phyloP scores from a whole-genome alignment of 352 stramenopile species.

The Achlya hypogyna region DNA sequence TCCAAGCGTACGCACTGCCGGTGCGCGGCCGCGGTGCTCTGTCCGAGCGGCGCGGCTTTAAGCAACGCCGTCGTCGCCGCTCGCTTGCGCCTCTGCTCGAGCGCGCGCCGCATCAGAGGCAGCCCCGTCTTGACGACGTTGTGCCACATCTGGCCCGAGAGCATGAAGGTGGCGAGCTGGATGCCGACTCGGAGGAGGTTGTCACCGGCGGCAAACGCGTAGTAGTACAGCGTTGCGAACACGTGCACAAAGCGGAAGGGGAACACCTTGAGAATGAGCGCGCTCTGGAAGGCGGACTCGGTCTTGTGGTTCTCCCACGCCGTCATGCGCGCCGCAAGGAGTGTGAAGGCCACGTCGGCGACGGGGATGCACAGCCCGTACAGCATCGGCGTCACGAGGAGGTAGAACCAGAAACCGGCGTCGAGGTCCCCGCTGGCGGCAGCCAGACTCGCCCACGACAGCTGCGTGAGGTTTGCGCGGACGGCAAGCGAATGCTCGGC shows the following conservation, averaged over 20 bases:
- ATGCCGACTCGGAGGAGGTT: constrained; percentile 86
- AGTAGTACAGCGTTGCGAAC: constrained; percentile 95
- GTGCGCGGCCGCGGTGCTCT: constrained; percentile 28
- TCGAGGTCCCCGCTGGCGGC: constrained; percentile 43
- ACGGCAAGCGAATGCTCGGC: constrained; percentile 24
- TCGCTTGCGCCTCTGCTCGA: constrained; percentile 44
- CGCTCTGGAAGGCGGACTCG: constrained; percentile 72
- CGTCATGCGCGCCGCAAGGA: constrained; percentile 82
- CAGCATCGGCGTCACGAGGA: constrained; percentile 72
- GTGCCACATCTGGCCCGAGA: constrained; percentile 89
- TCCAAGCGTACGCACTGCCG: constrained; percentile 72
- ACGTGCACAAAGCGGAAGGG: constrained; percentile 96
- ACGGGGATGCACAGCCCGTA: constrained; percentile 80
- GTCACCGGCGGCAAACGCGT: constrained; percentile 46
- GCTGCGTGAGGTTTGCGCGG: constrained; percentile 32
- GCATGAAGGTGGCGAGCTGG: constrained; percentile 90
- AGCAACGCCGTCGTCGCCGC: constrained; percentile 25
- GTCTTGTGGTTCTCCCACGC: constrained; percentile 91
- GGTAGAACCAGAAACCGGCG: constrained; percentile 78
- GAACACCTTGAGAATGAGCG: constrained; percentile 98
- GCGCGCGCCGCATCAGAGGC: constrained; percentile 47
- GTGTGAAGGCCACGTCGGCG: constrained; percentile 77
- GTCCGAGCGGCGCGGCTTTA: constrained; percentile 28
- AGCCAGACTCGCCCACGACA: constrained; percentile 43
- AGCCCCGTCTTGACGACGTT: constrained; percentile 88